Evolutionary conservation across 768 basidiomycete species (phyloP), one percentile per base, ranked within the genome.

Genomic region (Tylopilus subfusipes): DNA sequence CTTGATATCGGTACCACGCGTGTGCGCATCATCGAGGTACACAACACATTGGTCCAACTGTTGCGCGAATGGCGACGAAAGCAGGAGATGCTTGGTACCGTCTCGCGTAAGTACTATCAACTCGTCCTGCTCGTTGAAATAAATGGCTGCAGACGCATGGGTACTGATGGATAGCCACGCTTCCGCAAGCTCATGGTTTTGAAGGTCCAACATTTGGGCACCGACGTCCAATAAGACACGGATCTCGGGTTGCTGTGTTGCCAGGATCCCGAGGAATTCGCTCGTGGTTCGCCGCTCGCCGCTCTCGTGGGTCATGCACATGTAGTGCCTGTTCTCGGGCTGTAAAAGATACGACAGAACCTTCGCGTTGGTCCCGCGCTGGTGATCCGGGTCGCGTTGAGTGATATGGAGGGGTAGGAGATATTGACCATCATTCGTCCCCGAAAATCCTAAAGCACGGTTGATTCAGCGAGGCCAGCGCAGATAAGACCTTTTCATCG

Each of bases 191-290:
- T 77, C 66, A 2, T 57, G 22, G 54, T 80, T 82, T 25, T 69
- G 62, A 50, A 46, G 30, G 13, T 46, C 45, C 2, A 46, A 19
- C 45, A 83, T 78, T 56, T 82, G 81, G 0, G 81, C 81, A 5
- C 81, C 82, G 13, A 82, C 80, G 81, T 68, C 81, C 10, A 82
- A 63, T 19, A 82, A 64, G 9, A 82, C 79, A n/a, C 70, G 71
- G 21, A 82, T 68, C 25, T 68, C 62, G 3, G 75, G 75, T 1
- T 50, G 47, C 54, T 77, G 71, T 1, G 53, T 21, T 10, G 71
- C 67, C 4, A 82, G 19, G 19, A 67, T 51, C 2, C 58, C 18
- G 24, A 79, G 54, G 56, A 70, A 48, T 18, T 57, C 29, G 1
- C 9, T n/a, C 0, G 67, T 48, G 11, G 42, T 57, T 14, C 51